Percentiles rank a stretch among this genome's conserved stretches.
Evolutionary conservation across 176 grass and related monocot genomes (phyloP).

Genomic region (Oropetium thomaeum): DNA sequence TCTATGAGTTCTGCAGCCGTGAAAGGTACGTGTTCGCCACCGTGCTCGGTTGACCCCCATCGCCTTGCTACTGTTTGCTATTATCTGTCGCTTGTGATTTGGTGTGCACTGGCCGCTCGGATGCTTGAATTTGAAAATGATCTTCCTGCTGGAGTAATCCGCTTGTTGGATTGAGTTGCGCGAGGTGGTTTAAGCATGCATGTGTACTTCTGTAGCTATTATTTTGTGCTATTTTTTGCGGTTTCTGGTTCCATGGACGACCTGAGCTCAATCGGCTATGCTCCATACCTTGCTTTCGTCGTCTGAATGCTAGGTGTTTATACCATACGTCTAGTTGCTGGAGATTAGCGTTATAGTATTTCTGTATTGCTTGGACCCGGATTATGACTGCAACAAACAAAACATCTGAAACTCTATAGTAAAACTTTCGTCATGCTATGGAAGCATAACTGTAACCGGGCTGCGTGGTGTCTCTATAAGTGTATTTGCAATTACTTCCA

Average conservation of each 20-base stretch:
- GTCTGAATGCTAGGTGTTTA: neutral
- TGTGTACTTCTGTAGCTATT: neutral
- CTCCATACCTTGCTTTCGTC: neutral
- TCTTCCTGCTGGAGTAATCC: neutral
- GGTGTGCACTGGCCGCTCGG: neutral
- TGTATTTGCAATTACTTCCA: too few relatives aligned
- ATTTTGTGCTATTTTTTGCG: slow-evolving; percentile 31
- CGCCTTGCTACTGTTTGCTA: neutral
- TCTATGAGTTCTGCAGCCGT: slow-evolving; percentile 75
- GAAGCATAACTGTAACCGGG: too few relatives aligned
- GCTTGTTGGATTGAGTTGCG: neutral
- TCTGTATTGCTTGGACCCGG: neutral
- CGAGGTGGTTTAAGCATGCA: neutral
- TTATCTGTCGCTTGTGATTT: neutral
- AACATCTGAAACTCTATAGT: neutral
- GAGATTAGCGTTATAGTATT: neutral
- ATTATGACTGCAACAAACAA: neutral
- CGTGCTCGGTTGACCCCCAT: neutral
- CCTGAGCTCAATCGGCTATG: neutral
- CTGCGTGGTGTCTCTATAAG: too few relatives aligned
- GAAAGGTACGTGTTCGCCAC: neutral
- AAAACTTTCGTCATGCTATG: neutral
- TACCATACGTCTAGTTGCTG: neutral
- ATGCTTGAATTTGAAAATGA: neutral
- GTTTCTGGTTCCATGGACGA: slow-evolving; percentile 22